Base-by-base conservation (phyloP, 495 filamentous ascomycete genomes). In the Hypoxylon fuscum region DNA sequence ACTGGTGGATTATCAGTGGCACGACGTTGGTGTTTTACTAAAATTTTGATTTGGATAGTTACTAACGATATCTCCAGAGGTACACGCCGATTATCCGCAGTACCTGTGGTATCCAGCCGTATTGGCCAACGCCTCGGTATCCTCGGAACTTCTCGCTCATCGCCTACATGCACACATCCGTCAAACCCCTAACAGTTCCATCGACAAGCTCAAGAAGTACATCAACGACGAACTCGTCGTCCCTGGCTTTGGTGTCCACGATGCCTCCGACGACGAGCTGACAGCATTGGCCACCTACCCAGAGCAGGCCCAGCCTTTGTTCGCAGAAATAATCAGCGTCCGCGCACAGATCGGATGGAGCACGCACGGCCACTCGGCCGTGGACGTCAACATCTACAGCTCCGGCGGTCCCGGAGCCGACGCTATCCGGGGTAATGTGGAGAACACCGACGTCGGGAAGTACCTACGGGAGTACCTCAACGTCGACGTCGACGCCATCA, bases 381-480 rank as follows among this genome's bases (percentile, higher is more conserved):
- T 92, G 10, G 93, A 97, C 72, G 93, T 97, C 46, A 96, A 97
- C 71, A 90, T 96, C 63, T 97, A 96, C 71, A 86, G 88, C 55
- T 89, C 87, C 0, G 73, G 74, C 15, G 83, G 83, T 3, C 69
- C 70, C 1, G 78, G 70, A 3, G 68, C 81, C 0, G 79, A 82
- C 1, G 65, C 64, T 21, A 74, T 98, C 14, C 68, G 81, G 1
- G 95, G 95, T 3, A 97, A 97, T 71, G 87, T 94, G 56, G 95
- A 98, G 79, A 98, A 98, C 71, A 98, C 90, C 3, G 91, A 98
- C 10, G 81, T 98, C 3, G 95, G 95, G 11, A 74, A 80, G 25
- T 98, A 96, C 73, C 75, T 98, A 17, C 76, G 83, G 14, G 78
- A 86, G 9, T 98, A 94, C 68, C 82, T 98, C 1, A 87, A 85